Evolutionary conservation across 345 rosid species (phyloP).

Genomic region (Hibiscus tridactylites): DNA sequence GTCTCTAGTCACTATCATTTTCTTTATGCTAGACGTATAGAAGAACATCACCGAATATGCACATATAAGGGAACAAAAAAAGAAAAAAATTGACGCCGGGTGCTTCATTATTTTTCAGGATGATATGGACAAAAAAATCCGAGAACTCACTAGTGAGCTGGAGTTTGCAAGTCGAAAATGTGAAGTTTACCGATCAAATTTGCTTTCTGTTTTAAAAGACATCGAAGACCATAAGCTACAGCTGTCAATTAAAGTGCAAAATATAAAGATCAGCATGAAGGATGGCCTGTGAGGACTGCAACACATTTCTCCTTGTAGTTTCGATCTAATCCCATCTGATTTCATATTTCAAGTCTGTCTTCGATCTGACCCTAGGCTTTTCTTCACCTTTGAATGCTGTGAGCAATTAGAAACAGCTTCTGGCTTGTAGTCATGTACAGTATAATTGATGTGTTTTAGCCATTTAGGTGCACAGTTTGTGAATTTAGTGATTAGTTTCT

Average conservation of each 20-base stretch:
- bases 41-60: background rate
- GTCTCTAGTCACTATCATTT: background rate
- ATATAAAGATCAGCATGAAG: conserved; percentile 15
- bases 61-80: background rate
- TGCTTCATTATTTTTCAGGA: conserved; percentile 10
- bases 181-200: conserved; percentile 15
- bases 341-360: background rate
- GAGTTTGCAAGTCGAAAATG: conserved; percentile 12
- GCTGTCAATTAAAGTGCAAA: conserved; percentile 12
- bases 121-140: conserved; percentile 11
- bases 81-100: background rate
- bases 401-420: conserved; percentile 4
- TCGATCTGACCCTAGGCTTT: background rate
- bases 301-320: background rate
- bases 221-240: conserved; percentile 17
- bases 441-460: background rate
- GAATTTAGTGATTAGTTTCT: background rate
- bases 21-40: background rate
- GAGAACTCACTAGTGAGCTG: conserved; percentile 12
- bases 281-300: conserved; percentile 7
- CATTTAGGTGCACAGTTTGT: conserved; percentile 1
- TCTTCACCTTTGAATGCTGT: conserved; percentile 4
- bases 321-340: background rate
- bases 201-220: conserved; percentile 18
- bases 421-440: conserved; percentile 2